Evolutionary conservation across 1,284 basidiomycete genomes (phyloP), one percentile per base, ranked within the genome.

Genomic region (Golubevia sp.): DNA sequence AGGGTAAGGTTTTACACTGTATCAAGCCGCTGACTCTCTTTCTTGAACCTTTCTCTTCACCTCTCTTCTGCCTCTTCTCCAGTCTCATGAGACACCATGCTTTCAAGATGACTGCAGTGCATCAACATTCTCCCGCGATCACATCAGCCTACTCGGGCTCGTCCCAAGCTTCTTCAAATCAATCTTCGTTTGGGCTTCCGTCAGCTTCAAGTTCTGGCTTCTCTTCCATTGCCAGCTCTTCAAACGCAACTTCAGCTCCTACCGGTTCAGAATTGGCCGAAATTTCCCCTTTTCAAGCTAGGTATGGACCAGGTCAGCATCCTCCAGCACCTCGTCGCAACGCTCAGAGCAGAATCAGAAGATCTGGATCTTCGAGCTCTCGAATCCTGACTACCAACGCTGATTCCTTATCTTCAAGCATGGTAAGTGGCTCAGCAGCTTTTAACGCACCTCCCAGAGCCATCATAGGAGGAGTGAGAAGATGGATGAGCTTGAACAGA

Each of bases 81-180:
- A 67, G 65, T 51, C 60, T 83, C 26, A 72, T 75, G 34, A 72
- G 80, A 7, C 80, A 82, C 53, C 79, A 83, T 55, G 80, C 80
- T 0, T 83, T 73, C 69, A 83, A 82, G 65, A 83, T 83, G 80
- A 83, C 80, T 0, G 77, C 79, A 0, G 76, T 83, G 26, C 77
- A 77, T 54, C 79, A 77, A 55, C 63, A 53, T 8, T 3, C 15
- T 20, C n/a, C 54, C 18, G 13, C 54, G 54, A n/a, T 6, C 8
- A 7, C 54, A 4, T 23, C 21, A 4, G 4, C 3, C 11, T 23
- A 3, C 50, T 26, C 20, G 13, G 26, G 54, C 54, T 13, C 4
- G 13, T 21, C 21, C 20, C n/a, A 21, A 13, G 52, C 13, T 8
- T 21, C n/a, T 27, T 8, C 44, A 21, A 25, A 7, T n/a, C 26